phyloP scores from a whole-genome alignment of 768 basidiomycete species.

The Serendipita vermifera region DNA sequence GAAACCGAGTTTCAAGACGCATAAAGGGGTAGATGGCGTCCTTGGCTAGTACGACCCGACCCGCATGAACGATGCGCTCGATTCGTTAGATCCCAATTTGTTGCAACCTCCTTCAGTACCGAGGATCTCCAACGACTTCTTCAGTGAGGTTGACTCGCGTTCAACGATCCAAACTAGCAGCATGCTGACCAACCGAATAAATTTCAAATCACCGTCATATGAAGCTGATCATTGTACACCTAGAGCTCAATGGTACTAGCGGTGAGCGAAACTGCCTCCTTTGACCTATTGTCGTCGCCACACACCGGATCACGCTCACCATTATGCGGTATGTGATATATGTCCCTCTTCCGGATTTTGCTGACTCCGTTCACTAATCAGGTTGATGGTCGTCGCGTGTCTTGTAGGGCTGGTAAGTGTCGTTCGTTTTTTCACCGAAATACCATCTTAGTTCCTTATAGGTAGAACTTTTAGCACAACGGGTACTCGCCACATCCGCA shows the following conservation, averaged over 20 bases:
- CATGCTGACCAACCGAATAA: slow-evolving; percentile 27
- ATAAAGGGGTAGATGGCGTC: too few species aligned
- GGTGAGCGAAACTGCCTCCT: slow-evolving; percentile 68
- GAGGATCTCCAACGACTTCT: slow-evolving; percentile 91
- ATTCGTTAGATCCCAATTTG: too few species aligned
- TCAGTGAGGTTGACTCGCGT: slow-evolving; percentile 55
- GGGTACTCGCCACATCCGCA: neutral
- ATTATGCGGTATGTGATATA: slow-evolving; percentile 43
- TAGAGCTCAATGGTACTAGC: slow-evolving; percentile 83
- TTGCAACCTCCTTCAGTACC: too few species aligned
- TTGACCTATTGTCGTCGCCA: slow-evolving; percentile 63
- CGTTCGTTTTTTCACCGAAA: neutral
- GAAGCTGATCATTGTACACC: slow-evolving; percentile 87
- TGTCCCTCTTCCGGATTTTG: slow-evolving; percentile 33
- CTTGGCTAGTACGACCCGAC: too few species aligned
- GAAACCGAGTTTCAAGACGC: too few species aligned
- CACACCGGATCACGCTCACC: slow-evolving; percentile 76
- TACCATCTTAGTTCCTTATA: neutral
- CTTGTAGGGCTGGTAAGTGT: slow-evolving; percentile 65
- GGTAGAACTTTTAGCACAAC: neutral
- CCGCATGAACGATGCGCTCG: too few species aligned
- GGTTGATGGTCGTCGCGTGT: slow-evolving; percentile 81
- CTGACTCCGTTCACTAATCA: slow-evolving; percentile 26
- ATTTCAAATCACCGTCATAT: slow-evolving; percentile 88
- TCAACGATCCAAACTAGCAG: neutral